Base-by-base conservation (phyloP, 805 yeast species). In the Torulaspora franciscae region DNA sequence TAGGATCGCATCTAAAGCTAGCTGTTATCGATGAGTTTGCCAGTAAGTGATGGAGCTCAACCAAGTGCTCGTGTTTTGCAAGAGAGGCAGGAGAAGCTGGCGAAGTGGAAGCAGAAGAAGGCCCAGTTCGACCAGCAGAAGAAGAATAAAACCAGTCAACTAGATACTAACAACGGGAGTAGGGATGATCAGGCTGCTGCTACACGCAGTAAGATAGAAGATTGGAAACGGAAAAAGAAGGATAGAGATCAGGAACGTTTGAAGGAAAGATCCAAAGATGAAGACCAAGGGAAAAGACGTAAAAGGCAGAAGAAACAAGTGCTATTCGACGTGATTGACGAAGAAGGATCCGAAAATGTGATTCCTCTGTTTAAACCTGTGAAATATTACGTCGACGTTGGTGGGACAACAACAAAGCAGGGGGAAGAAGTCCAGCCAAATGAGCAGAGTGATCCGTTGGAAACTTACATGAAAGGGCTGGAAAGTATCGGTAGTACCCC, bases 21-120 rank as follows among this genome's bases (percentile, higher is more conserved):
- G 22, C 14, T 10, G 11, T 37, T 3, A 14, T 30, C n/a, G 14
- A 38, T 17, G 23, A 55, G 53, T 59, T 40, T 50, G 44, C 38
- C 55, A 43, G 58, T 51, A 47, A 53, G 59, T 53, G 35, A 51
- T 26, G 51, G 53, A 26, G 45, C 46, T 35, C 43, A 48, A n/a
- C 57, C 58, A 37, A 74, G 67, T 48, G 68, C 66, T 43, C 66
- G 65, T 46, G 58, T 61, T 26, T 58, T 64, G 43, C 62, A 63
- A 42, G 69, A 55, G 47, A 56, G 87, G 42, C 74, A 74, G 48
- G 80, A 76, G 48, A 74, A 73, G 52, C 57, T 81, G 39, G 77
- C 77, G 5, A 74, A 73, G 36, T 83, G 87, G 87, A 80, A 77
- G 54, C 68, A 66, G 52, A 77, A 77, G 62, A 78, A 77, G 57